Conservation (phyloP, 176 grass and related monocot species). For the Musa acuminata region DNA sequence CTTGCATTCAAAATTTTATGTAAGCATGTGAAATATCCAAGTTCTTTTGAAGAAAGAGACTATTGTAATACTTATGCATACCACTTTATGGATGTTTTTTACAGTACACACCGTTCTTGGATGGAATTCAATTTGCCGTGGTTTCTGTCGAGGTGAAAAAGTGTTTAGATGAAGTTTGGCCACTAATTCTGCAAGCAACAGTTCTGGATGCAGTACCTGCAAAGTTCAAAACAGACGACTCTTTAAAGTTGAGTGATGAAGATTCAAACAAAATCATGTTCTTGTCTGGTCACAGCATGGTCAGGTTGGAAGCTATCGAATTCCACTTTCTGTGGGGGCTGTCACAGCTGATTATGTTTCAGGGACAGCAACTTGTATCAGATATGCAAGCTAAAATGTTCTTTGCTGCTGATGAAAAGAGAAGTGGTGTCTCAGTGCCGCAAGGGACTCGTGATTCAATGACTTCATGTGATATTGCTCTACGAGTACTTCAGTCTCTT, state of each 20-base stretch:
- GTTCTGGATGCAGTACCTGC: conserved; percentile 61
- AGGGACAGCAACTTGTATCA: conserved; percentile 23
- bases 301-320: conserved; percentile 55
- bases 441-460: conserved; percentile 36
- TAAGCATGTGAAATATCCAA: conserved; percentile 31
- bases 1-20: conserved; percentile 68
- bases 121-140: conserved; percentile 79
- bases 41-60: conserved; percentile 1
- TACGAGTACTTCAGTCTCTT: conserved; percentile 50
- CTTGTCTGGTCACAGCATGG: conserved; percentile 76
- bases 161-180: conserved; percentile 76
- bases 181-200: conserved; percentile 73
- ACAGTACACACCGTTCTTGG: conserved; percentile 94
- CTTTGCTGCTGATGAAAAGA: conserved; percentile 27
- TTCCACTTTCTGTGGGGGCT: conserved; percentile 84
- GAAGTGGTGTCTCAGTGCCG: conserved; percentile 28
- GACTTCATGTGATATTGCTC: conserved; percentile 46
- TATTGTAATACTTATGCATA: conserved; percentile 11
- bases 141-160: conserved; percentile 79
- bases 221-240: conserved; percentile 36
- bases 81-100: conserved; percentile 15
- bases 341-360: conserved; percentile 64
- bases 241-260: conserved; percentile 29
- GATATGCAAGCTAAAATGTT: conserved; percentile 34
- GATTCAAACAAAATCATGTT: conserved; percentile 15